phyloP scores from a whole-genome alignment of 1,139 yeast species.

The Nadsonia commutata region DNA sequence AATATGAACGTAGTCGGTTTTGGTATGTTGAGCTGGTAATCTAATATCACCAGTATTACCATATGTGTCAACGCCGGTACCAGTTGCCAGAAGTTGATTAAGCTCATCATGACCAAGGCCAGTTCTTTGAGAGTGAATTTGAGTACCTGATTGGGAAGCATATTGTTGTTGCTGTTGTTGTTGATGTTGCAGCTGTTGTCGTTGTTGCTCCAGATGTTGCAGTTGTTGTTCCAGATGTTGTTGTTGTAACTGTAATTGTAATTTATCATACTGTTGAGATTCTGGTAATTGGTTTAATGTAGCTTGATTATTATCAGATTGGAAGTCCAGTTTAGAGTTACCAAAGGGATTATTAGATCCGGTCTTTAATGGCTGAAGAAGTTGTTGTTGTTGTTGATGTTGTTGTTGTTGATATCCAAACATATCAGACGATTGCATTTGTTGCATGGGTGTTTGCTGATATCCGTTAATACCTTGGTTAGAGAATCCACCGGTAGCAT shows the following conservation, averaged over 20 bases:
- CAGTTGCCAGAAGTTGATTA: conserved; percentile 65
- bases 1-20: conserved; percentile 58
- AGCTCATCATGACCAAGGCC: conserved; percentile 44
- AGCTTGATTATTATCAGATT: not conserved
- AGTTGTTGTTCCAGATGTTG: conserved; percentile 19
- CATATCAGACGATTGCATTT: conserved; percentile 15
- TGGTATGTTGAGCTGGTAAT: conserved; percentile 86
- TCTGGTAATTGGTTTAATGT: not conserved
- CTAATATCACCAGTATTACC: conserved; percentile 86
- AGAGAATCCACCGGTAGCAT: conserved; percentile 17
- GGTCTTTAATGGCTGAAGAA: conserved; percentile 46
- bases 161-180: conserved; percentile 15
- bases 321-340: too few species aligned
- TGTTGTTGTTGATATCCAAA: conserved; percentile 28
- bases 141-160: conserved; percentile 3
- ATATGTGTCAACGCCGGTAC: conserved; percentile 87
- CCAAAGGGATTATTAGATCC: conserved; percentile 92
- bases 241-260: conserved; percentile 16
- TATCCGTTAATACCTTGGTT: not conserved
- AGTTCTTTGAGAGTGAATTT: conserved; percentile 9
- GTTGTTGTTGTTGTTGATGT: conserved; percentile 27
- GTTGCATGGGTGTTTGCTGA: conserved; percentile 16
- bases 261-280: conserved; percentile 2
- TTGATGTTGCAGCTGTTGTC: conserved; percentile 19
- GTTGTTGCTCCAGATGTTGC: conserved; percentile 21